A percentile compares a stretch with the other conserved stretches of the same genome.
These are phyloP conservation scores for Chlorella variabilis DNA, from an alignment of 163 green algal genomes.

Conservation along the genomic window DNA sequence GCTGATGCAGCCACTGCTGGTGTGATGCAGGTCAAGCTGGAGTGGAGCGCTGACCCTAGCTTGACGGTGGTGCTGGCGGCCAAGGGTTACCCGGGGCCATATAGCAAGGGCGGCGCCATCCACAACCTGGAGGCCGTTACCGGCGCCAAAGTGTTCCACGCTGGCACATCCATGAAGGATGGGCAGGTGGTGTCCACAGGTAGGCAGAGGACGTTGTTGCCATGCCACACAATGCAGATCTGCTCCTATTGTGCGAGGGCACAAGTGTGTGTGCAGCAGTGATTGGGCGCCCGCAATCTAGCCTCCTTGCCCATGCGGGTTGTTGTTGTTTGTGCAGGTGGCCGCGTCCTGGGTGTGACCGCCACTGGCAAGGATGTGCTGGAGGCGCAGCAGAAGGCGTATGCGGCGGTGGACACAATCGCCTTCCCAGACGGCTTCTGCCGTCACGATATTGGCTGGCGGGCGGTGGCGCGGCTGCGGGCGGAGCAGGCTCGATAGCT, in stretches of 20 bases:
- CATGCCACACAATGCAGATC: no score
- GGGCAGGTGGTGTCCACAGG: constrained; percentile 13
- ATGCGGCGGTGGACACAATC: constrained; percentile 90
- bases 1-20: neutral
- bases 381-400: constrained; percentile 88
- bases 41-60: constrained; percentile 78
- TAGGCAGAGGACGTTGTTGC: no score
- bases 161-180: constrained; percentile 75
- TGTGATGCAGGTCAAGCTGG: constrained; percentile 59
- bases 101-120: constrained; percentile 89
- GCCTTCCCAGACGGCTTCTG: constrained; percentile 92
- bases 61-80: constrained; percentile 96
- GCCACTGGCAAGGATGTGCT: constrained; percentile 76
- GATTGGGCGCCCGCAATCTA: no score
- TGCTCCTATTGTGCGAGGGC: no score
- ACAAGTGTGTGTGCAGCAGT: neutral
- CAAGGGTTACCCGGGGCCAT: constrained; percentile 94
- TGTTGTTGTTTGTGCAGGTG: constrained; percentile 57
- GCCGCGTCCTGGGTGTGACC: constrained; percentile 93
- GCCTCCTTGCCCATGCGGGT: neutral
- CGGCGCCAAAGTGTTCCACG: constrained; percentile 76
- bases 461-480: constrained; percentile 74
- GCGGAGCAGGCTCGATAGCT: constrained; percentile 55
- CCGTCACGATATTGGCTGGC: constrained; percentile 93
- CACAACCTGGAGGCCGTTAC: constrained; percentile 69